These are phyloP conservation scores for Lasiodiplodia gonubiensis DNA, from an alignment of 2,329 filamentous ascomycete genomes.

Conservation along the genomic window DNA sequence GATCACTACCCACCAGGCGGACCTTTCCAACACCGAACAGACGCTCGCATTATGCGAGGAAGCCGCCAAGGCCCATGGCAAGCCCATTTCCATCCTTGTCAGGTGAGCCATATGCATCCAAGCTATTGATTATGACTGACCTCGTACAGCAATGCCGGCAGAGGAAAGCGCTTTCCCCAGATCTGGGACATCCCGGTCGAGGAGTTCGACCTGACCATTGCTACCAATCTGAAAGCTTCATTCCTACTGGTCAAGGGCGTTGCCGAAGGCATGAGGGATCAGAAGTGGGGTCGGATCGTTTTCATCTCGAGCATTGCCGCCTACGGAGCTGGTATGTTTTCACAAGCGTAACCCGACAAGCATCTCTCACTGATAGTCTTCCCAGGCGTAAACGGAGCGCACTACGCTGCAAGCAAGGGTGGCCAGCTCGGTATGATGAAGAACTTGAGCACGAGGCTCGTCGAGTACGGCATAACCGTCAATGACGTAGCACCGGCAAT, in stretches of 20 bases:
- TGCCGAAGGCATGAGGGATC: slow-evolving; percentile 65
- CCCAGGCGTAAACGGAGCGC: slow-evolving; percentile 41
- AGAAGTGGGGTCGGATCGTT: slow-evolving; percentile 68
- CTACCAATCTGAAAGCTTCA: slow-evolving; percentile 66
- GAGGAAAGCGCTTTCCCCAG: slow-evolving; percentile 64
- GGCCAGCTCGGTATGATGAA: slow-evolving; percentile 70
- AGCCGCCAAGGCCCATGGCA: slow-evolving; percentile 59
- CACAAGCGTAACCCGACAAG: neutral
- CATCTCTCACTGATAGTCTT: slow-evolving; percentile 64
- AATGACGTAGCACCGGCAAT: slow-evolving; percentile 73
- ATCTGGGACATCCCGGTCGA: slow-evolving; percentile 64
- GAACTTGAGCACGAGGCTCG: slow-evolving; percentile 65
- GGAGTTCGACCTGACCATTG: slow-evolving; percentile 68
- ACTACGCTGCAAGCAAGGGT: slow-evolving; percentile 66
- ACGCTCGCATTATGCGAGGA: slow-evolving; percentile 62
- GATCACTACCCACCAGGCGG: slow-evolving; percentile 63
- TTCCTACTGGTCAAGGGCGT: slow-evolving; percentile 67
- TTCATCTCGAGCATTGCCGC: slow-evolving; percentile 69
- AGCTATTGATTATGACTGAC: neutral
- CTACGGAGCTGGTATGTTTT: slow-evolving; percentile 56
- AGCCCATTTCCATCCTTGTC: slow-evolving; percentile 67
- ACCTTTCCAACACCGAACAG: slow-evolving; percentile 61
- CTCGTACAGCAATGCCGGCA: slow-evolving; percentile 61
- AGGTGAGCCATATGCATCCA: slow-evolving; percentile 38
- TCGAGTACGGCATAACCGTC: slow-evolving; percentile 66